Evolutionary conservation across 2,329 filamentous ascomycete species (phyloP).

Genomic region (Aspergillus persii): DNA sequence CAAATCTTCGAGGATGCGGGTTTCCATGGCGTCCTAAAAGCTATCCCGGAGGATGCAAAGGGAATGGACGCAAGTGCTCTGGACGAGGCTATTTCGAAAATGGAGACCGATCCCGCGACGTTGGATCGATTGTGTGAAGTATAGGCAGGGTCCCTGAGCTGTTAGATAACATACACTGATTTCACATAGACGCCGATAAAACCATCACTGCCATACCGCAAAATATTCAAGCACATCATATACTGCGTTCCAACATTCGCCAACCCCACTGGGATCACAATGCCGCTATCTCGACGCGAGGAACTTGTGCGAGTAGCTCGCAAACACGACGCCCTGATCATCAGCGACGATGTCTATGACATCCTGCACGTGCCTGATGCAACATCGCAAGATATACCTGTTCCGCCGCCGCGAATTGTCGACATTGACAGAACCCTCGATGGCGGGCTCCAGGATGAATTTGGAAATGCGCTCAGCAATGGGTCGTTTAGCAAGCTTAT

Average conservation of each 20-base stretch:
- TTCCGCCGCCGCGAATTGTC: conserved; percentile 64
- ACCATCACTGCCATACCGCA: conserved; percentile 55
- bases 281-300: conserved; percentile 66
- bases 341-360: conserved; percentile 92
- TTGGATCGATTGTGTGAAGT: conserved; percentile 10
- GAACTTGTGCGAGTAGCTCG: conserved; percentile 71
- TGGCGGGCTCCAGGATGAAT: conserved; percentile 59
- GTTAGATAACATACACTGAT: conserved; percentile 25
- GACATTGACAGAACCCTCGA: conserved; percentile 73
- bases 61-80: conserved; percentile 69
- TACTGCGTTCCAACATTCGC: conserved; percentile 86
- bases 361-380: conserved; percentile 71
- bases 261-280: conserved; percentile 82
- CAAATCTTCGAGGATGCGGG: conserved; percentile 78
- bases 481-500: conserved; percentile 72
- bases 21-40: conserved; percentile 64
- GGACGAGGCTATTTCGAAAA: conserved; percentile 50
- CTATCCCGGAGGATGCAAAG: conserved; percentile 71
- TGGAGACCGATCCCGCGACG: conserved; percentile 30
- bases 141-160: neutral
- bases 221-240: conserved; percentile 81
- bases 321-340: conserved; percentile 71
- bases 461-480: conserved; percentile 80
- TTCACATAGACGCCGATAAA: conserved; percentile 39
- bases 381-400: conserved; percentile 8